phyloP scores from a whole-genome alignment of 257 asterid species.

The Catharanthus roseus region DNA sequence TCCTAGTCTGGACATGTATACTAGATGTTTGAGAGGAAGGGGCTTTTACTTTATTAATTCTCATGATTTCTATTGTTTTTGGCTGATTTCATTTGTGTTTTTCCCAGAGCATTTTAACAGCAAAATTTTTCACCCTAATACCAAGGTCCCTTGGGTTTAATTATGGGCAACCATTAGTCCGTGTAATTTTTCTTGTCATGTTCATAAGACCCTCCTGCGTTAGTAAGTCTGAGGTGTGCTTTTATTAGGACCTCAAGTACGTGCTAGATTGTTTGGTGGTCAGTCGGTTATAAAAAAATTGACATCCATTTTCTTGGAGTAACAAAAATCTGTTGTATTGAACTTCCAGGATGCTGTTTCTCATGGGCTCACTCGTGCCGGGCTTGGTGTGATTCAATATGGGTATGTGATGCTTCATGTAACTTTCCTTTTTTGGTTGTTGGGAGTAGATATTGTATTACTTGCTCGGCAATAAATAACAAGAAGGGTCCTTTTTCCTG shows the following conservation, averaged over 20 bases:
- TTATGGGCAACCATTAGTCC: background rate
- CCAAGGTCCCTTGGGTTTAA: background rate
- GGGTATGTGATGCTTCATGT: constrained; percentile 52
- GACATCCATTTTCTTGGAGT: background rate
- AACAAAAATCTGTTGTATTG: constrained; percentile 14
- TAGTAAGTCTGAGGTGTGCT: background rate
- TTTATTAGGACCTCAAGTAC: background rate
- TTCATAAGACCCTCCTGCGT: background rate
- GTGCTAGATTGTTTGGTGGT: background rate
- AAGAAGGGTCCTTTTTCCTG: background rate
- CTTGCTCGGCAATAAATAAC: constrained; percentile 1
- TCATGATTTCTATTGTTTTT: background rate
- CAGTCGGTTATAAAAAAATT: background rate
- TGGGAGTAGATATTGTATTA: background rate
- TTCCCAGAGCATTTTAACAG: background rate
- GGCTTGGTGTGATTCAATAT: constrained; percentile 74
- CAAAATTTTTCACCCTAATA: background rate
- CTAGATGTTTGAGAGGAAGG: background rate
- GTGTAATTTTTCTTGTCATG: background rate
- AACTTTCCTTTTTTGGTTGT: constrained; percentile 1
- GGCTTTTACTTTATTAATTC: background rate
- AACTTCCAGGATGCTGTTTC: constrained; percentile 88
- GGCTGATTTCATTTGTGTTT: background rate
- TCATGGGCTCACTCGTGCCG: constrained; percentile 77
- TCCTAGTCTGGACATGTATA: background rate